Conservation (phyloP, 306 rosid species). For the Vigna unguiculata region DNA sequence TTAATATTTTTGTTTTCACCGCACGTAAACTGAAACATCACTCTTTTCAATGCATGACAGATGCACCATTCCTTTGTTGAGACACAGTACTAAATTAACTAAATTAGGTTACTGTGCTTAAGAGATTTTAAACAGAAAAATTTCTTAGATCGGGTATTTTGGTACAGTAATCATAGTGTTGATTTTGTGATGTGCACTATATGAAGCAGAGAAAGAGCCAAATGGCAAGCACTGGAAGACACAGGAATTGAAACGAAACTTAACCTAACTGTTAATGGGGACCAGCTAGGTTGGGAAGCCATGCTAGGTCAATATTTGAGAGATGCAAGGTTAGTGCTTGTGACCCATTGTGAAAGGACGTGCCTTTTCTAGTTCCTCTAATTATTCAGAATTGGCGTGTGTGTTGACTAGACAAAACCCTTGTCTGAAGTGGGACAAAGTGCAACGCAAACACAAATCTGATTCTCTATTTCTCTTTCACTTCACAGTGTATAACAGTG, state of each 20-base stretch:
- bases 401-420: slow-evolving; percentile 46
- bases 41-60: not conserved
- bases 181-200: slow-evolving; percentile 40
- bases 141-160: not conserved
- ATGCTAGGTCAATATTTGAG: slow-evolving; percentile 34
- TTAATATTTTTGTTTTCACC: not conserved
- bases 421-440: slow-evolving; percentile 31
- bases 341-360: slow-evolving; percentile 37
- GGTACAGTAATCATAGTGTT: not conserved
- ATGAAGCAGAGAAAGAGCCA: slow-evolving; percentile 47
- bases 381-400: slow-evolving; percentile 48
- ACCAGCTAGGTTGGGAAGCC: slow-evolving; percentile 23
- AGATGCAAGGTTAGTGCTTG: slow-evolving; percentile 18
- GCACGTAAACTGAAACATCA: not conserved
- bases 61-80: not conserved
- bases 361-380: slow-evolving; percentile 40
- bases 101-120: no score
- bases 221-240: slow-evolving; percentile 38
- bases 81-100: no score
- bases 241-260: slow-evolving; percentile 22
- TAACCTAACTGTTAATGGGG: slow-evolving; percentile 40
- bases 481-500: slow-evolving; percentile 15
- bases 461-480: not conserved
- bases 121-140: not conserved
- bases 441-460: slow-evolving; percentile 20